phyloP scores from a whole-genome alignment of 768 basidiomycete genomes.

The Boletus pseudopeckii region DNA sequence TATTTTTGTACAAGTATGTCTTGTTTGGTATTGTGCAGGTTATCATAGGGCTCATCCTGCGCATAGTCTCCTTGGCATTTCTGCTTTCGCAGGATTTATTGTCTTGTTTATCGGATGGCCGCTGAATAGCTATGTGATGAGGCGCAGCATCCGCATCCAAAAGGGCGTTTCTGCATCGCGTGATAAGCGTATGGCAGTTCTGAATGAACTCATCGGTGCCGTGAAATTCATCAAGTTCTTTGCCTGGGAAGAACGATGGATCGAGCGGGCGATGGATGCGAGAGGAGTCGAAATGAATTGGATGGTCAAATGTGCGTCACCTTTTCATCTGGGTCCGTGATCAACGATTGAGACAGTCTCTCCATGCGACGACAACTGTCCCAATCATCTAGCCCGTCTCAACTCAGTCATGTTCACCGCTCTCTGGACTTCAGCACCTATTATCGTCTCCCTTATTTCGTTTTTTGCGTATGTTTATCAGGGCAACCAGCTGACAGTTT shows the following conservation, averaged over 20 bases:
- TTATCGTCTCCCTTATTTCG: constrained; percentile 74
- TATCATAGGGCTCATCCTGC: constrained; percentile 48
- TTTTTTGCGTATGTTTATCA: constrained; percentile 72
- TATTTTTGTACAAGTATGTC: constrained; percentile 72
- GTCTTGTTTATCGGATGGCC: constrained; percentile 40
- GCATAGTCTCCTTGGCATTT: constrained; percentile 45
- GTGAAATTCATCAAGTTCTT: constrained; percentile 44
- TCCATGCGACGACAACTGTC: background rate
- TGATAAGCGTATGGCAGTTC: constrained; percentile 42
- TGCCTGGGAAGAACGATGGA: constrained; percentile 45
- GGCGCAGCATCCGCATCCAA: constrained; percentile 37
- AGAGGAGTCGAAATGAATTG: constrained; percentile 70
- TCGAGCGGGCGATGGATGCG: constrained; percentile 40
- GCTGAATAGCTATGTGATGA: constrained; percentile 39
- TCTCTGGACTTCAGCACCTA: constrained; percentile 74
- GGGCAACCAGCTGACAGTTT: constrained; percentile 72
- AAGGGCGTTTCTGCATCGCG: constrained; percentile 32
- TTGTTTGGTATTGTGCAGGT: background rate
- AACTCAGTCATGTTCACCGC: constrained; percentile 70
- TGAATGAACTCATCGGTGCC: constrained; percentile 44
- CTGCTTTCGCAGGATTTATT: constrained; percentile 45
- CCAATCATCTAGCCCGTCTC: constrained; percentile 48
- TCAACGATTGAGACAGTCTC: background rate
- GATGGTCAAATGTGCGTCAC: constrained; percentile 61
- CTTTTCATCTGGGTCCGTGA: background rate